phyloP scores from a whole-genome alignment of 495 filamentous ascomycete species.

The Pyrenula aspistea region DNA sequence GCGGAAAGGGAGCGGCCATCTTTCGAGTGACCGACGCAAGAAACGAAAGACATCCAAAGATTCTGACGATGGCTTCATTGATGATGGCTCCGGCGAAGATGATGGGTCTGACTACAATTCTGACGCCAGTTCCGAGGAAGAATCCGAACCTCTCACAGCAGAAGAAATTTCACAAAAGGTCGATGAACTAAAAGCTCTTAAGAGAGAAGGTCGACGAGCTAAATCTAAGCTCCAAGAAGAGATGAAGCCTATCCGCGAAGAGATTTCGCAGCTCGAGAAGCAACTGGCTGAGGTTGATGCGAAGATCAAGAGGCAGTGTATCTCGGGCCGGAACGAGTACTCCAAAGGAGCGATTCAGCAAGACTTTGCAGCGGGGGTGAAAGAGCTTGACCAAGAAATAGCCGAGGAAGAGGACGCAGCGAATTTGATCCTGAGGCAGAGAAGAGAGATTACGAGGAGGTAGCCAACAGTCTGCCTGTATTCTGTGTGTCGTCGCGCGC shows the following conservation, averaged over 20 bases:
- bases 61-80: conserved; percentile 5
- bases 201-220: conserved; percentile 22
- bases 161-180: conserved; percentile 23
- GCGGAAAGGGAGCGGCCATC: conserved; percentile 24
- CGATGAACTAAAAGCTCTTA: conserved; percentile 20
- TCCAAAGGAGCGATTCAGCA: conserved; percentile 36
- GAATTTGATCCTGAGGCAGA: conserved; percentile 31
- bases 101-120: conserved; percentile 4
- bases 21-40: conserved; percentile 5
- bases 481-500: conserved; percentile 49
- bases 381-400: conserved; percentile 37
- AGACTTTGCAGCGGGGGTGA: conserved; percentile 46
- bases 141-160: conserved; percentile 17
- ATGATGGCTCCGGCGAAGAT: conserved; percentile 8
- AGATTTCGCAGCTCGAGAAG: conserved; percentile 15
- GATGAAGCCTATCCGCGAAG: conserved; percentile 13
- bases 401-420: conserved; percentile 29
- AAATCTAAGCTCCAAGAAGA: conserved; percentile 16
- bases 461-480: conserved; percentile 40
- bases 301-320: conserved; percentile 33
- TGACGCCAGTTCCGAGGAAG: conserved; percentile 5
- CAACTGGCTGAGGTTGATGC: conserved; percentile 20
- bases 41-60: conserved; percentile 7
- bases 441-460: conserved; percentile 40
- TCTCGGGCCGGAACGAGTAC: conserved; percentile 40